Base-by-base conservation (phyloP, 2,329 filamentous ascomycete species). In the Laburnicola sp. region DNA sequence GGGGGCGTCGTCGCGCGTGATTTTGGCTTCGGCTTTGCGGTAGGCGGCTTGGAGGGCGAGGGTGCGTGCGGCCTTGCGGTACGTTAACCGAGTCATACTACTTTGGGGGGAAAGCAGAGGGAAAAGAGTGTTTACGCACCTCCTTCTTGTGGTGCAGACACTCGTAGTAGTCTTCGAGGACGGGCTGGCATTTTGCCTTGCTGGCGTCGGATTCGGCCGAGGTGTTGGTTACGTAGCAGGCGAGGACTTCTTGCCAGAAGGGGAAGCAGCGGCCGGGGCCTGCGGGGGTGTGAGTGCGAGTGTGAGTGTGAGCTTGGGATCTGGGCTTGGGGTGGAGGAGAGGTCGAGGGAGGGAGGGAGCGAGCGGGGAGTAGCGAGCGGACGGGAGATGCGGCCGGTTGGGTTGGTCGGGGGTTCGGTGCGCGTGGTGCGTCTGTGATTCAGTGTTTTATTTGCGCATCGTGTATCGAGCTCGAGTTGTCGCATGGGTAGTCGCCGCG, bases 91-190 rank as follows among this genome's bases (percentile, higher is more conserved):
- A 16, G 16, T 27, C 30, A 28, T n/a, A 31, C 3, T 11, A 11
- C 11, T 5, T 6, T 32, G 40, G 31, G 30, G 3, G 54, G 71
- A 57, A 8, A 21, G 30, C 9, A 22, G 32, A 27, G 16, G n/a
- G 26, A 31, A 34, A 36, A 34, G 38, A 11, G 46, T 6, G 25
- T 8, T 38, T 3, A 75, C 84, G 51, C 69, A 97, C 94, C 90
- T 99, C 94, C 80, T 99, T 99, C 82, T 88, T 91, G 82, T 99
- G 94, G 75, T 99, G 94, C 71, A 99, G 79, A 76, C 95, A 99
- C 80, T 99, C 94, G 74, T 97, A 96, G 80, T 99, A 99, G 74
- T 99, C 94, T 74, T 99, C 94, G 61, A 97, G 81, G 3, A 86
- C 83, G 11, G 89, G 87, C 16, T 82, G 78, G 74, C 95, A 99